Evolutionary conservation across 805 yeast genomes (phyloP).

Genomic region (Saccharomycopsis olivae): DNA sequence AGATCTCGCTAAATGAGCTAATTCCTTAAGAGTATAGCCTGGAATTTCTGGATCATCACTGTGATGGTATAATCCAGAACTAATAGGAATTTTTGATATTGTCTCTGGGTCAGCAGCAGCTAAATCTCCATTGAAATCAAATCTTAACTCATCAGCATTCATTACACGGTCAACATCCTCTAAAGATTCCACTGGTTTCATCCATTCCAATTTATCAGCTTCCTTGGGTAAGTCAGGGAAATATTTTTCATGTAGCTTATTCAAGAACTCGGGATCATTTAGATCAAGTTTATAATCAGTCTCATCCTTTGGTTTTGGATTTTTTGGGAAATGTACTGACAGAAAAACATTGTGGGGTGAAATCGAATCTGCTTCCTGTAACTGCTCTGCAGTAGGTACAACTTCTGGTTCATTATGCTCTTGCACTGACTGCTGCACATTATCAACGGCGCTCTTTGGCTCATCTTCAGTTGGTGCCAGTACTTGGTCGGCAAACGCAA

Average conservation of each 20-base stretch:
- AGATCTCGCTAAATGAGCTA: conserved; percentile 70
- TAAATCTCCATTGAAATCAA: conserved; percentile 79
- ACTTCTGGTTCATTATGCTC: conserved; percentile 4
- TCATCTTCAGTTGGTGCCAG: too few species aligned
- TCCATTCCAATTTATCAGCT: conserved; percentile 80
- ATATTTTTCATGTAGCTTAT: conserved; percentile 70
- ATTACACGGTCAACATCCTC: conserved; percentile 25
- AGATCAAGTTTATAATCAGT: conserved; percentile 39
- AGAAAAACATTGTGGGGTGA: conserved; percentile 32
- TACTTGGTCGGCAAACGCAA: conserved; percentile 12
- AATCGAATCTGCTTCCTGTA: conserved; percentile 33
- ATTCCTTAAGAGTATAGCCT: conserved; percentile 81
- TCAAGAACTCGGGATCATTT: conserved; percentile 68
- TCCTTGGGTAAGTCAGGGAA: conserved; percentile 87
- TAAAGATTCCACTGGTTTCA: conserved; percentile 53
- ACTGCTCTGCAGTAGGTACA: conserved; percentile 20
- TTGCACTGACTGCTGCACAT: neutral
- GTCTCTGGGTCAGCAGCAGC: conserved; percentile 44
- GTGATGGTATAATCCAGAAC: conserved; percentile 82
- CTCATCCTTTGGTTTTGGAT: conserved; percentile 28
- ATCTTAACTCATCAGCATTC: conserved; percentile 54
- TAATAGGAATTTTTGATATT: conserved; percentile 35
- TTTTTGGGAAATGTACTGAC: conserved; percentile 54
- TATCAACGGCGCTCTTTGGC: too few species aligned
- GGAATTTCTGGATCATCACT: conserved; percentile 81